Evolutionary conservation across 2,329 filamentous ascomycete genomes (phyloP).

Genomic region (Rutstroemia sydowiana): DNA sequence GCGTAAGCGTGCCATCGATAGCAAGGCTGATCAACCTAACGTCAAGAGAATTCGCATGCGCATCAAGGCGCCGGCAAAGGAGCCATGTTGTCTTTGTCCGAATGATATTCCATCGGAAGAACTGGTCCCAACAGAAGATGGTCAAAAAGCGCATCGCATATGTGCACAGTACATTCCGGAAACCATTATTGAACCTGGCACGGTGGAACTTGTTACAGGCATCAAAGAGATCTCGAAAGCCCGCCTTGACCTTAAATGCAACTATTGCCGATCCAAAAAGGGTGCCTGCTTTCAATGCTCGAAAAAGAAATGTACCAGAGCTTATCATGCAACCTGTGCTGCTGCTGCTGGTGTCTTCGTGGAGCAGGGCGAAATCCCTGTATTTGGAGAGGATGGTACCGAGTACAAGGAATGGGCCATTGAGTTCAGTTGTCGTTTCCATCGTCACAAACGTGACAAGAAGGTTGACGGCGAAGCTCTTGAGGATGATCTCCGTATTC

Average conservation of each 20-base stretch:
- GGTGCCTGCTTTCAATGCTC: constrained; percentile 98
- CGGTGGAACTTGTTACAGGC: constrained; percentile 68
- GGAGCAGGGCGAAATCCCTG: constrained; percentile 76
- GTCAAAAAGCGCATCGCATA: constrained; percentile 76
- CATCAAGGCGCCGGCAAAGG: constrained; percentile 59
- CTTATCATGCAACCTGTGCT: constrained; percentile 93
- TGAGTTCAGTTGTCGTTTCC: constrained; percentile 91
- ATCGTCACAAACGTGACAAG: constrained; percentile 79
- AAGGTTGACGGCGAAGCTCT: constrained; percentile 61
- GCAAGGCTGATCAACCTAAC: constrained; percentile 28
- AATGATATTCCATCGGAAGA: constrained; percentile 79
- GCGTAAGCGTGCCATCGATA: constrained; percentile 53
- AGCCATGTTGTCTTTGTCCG: constrained; percentile 86
- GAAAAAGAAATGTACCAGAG: constrained; percentile 83
- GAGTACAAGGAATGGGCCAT: constrained; percentile 90
- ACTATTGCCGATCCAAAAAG: constrained; percentile 87
- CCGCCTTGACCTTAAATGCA: constrained; percentile 84
- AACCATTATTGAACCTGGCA: constrained; percentile 67
- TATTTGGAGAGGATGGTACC: constrained; percentile 82
- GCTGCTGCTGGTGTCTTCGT: constrained; percentile 87
- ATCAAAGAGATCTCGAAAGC: constrained; percentile 77
- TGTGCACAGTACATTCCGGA: constrained; percentile 91
- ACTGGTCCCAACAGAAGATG: constrained; percentile 81
- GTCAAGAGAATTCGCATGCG: constrained; percentile 74
- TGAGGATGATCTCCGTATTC: constrained; percentile 63